Conservation (phyloP, 306 rosid genomes). For the Fagus crenata region DNA sequence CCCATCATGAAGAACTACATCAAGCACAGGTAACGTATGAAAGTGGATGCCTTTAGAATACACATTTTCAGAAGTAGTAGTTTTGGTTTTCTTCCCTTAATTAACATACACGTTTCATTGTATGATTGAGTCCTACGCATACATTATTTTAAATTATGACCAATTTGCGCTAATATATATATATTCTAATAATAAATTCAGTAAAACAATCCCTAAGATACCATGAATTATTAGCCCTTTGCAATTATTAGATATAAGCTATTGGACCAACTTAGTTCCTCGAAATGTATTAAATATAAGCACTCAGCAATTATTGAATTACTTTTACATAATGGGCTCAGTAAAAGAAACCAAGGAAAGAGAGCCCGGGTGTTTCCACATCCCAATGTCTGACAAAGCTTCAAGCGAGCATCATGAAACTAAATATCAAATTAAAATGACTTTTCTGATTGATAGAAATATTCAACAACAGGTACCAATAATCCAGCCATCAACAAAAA, state of each 20-base stretch:
- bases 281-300: too few species aligned
- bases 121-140: too few species aligned
- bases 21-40: not conserved
- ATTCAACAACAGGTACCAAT: not conserved
- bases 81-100: not conserved
- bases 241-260: not conserved
- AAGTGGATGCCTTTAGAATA: not conserved
- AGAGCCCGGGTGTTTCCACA: not conserved
- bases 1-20: conserved; percentile 2
- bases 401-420: too few species aligned
- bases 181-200: too few species aligned
- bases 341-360: too few species aligned
- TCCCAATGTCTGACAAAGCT: too few species aligned
- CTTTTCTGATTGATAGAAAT: too few species aligned
- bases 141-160: too few species aligned
- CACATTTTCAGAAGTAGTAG: not conserved
- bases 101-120: too few species aligned
- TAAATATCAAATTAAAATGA: too few species aligned
- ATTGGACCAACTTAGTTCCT: not conserved
- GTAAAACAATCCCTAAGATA: too few species aligned
- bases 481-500: not conserved
- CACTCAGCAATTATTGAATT: not conserved
- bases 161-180: too few species aligned
- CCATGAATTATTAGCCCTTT: not conserved
- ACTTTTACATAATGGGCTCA: not conserved